Evolutionary conservation across 768 basidiomycete genomes (phyloP), one percentile per base, ranked within the genome.

Genomic region (Imleria badia): DNA sequence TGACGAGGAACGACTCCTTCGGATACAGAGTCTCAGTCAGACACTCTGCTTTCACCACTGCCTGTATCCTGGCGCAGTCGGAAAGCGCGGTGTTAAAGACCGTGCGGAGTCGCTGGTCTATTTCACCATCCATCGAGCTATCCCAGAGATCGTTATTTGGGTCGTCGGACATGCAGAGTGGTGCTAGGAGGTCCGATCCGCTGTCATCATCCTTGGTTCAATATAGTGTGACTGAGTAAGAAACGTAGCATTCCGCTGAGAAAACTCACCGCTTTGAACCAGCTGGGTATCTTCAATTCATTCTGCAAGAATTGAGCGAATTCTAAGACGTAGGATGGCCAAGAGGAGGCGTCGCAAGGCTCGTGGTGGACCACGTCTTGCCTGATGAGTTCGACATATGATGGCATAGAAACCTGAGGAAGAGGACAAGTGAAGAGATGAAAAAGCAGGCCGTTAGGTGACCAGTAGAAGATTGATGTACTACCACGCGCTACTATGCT

Each of bases 1-100:
- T 6, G 15, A 35, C 46, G 19, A 54, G 52, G 40, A 57, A 54
- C 0, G 56, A 57, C 19, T 58, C 52, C n/a, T 58, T 55, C 14
- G 52, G 52, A 36, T 14, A 45, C 11, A 13, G 26, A 0, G 13
- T 49, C 2, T 6, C 14, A 5, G 56, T 49, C 4, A 29, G 14
- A 2, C 17, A 9, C 26, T 57, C 56, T 34, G 40, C 13, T 13
- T 48, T 17, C 12, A 54, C n/a, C 3, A 49, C 56, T 22, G 52
- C 47, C 10, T 15, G 56, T 8, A 58, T 45, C 33, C 56, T 45
- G 26, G 47, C 47, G 7, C 56, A 55, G 20, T 54, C 56, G 1
- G 39, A n/a, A 12, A 57, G 52, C 13, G 47, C 46, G 3, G 22
- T 33, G 9, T 56, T 39, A 17, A 54, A 48, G 11, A 44, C 42